These are phyloP conservation scores for Pseudogymnoascus sp. DNA, from an alignment of 2,329 filamentous ascomycete species.

Conservation along the genomic window DNA sequence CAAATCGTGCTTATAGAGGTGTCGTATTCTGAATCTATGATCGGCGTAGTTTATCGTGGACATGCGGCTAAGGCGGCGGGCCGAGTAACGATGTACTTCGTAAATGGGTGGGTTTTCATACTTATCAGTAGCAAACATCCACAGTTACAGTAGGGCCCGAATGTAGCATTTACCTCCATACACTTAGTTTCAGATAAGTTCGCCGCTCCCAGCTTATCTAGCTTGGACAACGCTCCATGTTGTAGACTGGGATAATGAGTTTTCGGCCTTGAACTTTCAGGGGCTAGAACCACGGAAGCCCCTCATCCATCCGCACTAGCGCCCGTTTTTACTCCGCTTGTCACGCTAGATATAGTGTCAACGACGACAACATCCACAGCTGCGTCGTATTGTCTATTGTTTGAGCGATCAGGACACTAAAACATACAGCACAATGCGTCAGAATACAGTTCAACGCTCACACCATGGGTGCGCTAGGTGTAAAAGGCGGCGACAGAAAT, in stretches of 20 bases:
- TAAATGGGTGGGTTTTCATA: too few species aligned
- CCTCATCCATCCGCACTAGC: background rate
- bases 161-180: background rate
- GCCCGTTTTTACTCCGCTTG: background rate
- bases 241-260: background rate
- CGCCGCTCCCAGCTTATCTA: background rate
- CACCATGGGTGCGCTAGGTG: constrained; percentile 37
- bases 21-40: too few species aligned
- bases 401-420: background rate
- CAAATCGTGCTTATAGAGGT: too few species aligned
- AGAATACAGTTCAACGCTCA: constrained; percentile 24
- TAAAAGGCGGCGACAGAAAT: constrained; percentile 38
- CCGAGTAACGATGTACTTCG: too few species aligned
- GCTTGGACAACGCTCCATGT: background rate
- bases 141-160: background rate
- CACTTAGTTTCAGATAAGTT: background rate
- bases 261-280: background rate
- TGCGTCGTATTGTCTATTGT: too few species aligned
- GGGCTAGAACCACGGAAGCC: background rate
- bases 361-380: background rate
- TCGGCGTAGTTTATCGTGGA: too few species aligned
- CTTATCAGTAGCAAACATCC: too few species aligned
- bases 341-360: background rate
- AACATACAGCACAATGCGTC: background rate
- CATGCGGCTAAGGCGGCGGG: too few species aligned